These are phyloP conservation scores for Porphyrellus cyaneotinctus DNA, from an alignment of 768 basidiomycete species.

Conservation along the genomic window DNA sequence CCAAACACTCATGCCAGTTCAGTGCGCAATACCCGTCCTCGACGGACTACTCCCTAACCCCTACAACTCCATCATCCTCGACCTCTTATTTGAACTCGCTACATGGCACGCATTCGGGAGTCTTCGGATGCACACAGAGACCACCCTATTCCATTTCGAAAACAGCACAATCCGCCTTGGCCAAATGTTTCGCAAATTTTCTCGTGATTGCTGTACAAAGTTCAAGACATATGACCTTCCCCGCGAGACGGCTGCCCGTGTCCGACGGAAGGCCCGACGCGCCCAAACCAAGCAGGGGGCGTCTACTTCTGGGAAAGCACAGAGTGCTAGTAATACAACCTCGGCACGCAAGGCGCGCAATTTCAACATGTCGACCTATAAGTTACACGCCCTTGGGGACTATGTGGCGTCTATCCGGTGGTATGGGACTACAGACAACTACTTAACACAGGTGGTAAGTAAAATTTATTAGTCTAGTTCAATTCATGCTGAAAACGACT, in stretches of 20 bases:
- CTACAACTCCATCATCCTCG: constrained; percentile 12
- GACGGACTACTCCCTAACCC: constrained; percentile 26
- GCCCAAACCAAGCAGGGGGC: background rate
- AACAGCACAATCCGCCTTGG: constrained; percentile 7
- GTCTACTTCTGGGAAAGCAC: no score
- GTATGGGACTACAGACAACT: constrained; percentile 27
- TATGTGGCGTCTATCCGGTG: constrained; percentile 10
- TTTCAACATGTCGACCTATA: constrained; percentile 18
- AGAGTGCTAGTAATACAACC: no score
- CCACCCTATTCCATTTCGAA: constrained; percentile 18
- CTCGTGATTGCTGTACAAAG: background rate
- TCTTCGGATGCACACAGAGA: constrained; percentile 23
- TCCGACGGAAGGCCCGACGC: background rate
- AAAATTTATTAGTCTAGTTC: no score
- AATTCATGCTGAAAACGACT: no score
- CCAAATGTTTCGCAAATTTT: background rate
- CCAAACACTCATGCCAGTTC: no score
- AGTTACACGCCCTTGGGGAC: constrained; percentile 16
- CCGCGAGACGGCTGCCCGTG: constrained; percentile 25
- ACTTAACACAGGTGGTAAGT: constrained; percentile 35
- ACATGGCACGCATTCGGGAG: constrained; percentile 29
- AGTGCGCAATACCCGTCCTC: constrained; percentile 35
- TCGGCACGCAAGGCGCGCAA: background rate
- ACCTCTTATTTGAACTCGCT: constrained; percentile 5
- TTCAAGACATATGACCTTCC: constrained; percentile 24